Conservation (phyloP, 129 eudicot species). For the Deinandra increscens region DNA sequence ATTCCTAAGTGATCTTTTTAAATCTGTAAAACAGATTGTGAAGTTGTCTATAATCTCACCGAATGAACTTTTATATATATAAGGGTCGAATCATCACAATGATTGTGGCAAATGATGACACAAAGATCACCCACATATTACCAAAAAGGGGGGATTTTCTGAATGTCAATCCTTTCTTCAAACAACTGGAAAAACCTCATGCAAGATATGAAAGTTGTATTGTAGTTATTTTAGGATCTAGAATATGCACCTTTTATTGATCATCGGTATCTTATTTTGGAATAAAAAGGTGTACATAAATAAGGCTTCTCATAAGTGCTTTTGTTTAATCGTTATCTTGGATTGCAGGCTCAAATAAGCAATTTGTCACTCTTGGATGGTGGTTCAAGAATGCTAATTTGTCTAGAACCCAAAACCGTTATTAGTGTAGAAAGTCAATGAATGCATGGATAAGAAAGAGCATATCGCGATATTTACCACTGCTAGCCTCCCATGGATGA, state of each 20-base stretch:
- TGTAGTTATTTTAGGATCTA: not conserved
- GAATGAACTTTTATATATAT: no score
- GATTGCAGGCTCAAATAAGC: slow-evolving; percentile 33
- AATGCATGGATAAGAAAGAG: slow-evolving; percentile 64
- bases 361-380: slow-evolving; percentile 5
- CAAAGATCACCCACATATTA: no score
- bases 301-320: not conserved
- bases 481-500: slow-evolving; percentile 99
- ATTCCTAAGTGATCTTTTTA: no score
- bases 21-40: no score
- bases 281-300: not conserved
- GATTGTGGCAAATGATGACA: no score
- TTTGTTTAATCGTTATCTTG: slow-evolving; percentile 10
- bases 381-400: not conserved
- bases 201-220: not conserved
- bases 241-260: not conserved
- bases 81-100: no score
- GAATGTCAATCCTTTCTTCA: not conserved
- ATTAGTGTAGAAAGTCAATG: slow-evolving; percentile 34
- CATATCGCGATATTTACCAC: slow-evolving; percentile 94
- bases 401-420: slow-evolving; percentile 18
- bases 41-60: no score
- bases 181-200: not conserved
- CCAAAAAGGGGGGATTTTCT: not conserved
- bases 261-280: not conserved